phyloP scores from a whole-genome alignment of 805 yeast genomes.

The Yarrowia sp. region DNA sequence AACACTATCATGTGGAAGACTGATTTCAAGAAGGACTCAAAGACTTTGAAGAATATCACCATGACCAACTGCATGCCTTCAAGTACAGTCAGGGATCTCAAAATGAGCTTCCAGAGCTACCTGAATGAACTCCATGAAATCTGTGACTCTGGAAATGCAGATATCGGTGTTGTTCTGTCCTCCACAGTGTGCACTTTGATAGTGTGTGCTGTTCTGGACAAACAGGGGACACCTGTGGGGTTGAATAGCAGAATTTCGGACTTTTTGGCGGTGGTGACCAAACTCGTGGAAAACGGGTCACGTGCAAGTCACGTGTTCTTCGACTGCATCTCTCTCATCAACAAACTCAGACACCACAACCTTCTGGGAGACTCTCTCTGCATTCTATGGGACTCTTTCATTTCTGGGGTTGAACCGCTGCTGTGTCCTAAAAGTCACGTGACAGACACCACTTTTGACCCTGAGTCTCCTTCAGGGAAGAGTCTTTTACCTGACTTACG shows the following conservation, averaged over 20 bases:
- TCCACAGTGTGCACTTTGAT: not conserved
- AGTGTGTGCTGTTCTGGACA: constrained; percentile 6
- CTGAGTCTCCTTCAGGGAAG: constrained; percentile 8
- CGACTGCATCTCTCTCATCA: not conserved
- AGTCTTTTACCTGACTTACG: not conserved
- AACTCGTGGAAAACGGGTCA: not conserved
- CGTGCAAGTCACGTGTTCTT: constrained; percentile 4
- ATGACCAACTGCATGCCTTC: not conserved
- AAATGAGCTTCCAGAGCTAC: not conserved
- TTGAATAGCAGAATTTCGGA: constrained; percentile 17
- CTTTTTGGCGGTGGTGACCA: not conserved
- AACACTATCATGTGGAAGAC: constrained; percentile 19
- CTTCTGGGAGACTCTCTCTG: constrained; percentile 12
- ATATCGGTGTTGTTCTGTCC: not conserved
- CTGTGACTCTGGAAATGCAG: not conserved
- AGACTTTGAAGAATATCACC: not conserved
- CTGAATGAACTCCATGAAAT: not conserved
- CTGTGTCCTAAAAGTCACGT: not conserved
- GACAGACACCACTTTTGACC: not conserved
- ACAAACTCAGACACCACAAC: not conserved
- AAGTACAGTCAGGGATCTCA: not conserved
- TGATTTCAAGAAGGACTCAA: not conserved
- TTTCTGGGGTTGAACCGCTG: not conserved
- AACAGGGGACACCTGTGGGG: constrained; percentile 2
- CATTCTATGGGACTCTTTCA: constrained; percentile 26